Evolutionary conservation across 1,284 basidiomycete genomes (phyloP).

Genomic region (Sutorius eximius): DNA sequence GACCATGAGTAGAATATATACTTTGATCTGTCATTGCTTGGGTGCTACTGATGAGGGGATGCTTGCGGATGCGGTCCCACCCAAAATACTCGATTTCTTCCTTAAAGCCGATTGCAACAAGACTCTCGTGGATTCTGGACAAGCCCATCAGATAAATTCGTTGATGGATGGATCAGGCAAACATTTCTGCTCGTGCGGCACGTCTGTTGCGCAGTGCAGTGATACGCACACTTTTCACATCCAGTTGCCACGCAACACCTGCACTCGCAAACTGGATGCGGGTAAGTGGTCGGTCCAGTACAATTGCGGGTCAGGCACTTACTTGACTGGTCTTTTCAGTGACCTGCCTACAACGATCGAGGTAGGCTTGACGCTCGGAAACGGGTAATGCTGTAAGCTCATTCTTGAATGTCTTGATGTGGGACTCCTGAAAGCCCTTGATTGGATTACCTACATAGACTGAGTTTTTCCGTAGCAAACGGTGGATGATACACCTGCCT

Average conservation of each 20-base stretch:
- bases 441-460: constrained; percentile 14
- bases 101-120: constrained; percentile 20
- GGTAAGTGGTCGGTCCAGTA: constrained; percentile 4
- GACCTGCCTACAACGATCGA: constrained; percentile 19
- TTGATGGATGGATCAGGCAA: constrained; percentile 1
- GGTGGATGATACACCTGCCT: constrained; percentile 13
- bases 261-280: constrained; percentile 24
- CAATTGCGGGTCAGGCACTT: background rate
- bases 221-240: constrained; percentile 18
- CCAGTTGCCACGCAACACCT: constrained; percentile 29
- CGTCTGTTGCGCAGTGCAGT: constrained; percentile 26
- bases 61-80: constrained; percentile 33
- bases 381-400: constrained; percentile 12
- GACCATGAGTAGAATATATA: background rate
- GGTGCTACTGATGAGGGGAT: constrained; percentile 28
- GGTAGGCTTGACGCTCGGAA: constrained; percentile 22
- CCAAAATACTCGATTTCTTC: constrained; percentile 32
- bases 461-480: constrained; percentile 7
- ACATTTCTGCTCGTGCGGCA: constrained; percentile 29
- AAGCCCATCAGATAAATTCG: constrained; percentile 13
- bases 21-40: constrained; percentile 23
- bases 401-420: constrained; percentile 22
- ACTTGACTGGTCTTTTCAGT: constrained; percentile 14
- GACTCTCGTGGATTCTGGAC: constrained; percentile 20
- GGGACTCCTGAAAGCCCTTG: constrained; percentile 28